Base-by-base conservation (phyloP, 2,329 filamentous ascomycete species). In the Ustulina deusta region DNA sequence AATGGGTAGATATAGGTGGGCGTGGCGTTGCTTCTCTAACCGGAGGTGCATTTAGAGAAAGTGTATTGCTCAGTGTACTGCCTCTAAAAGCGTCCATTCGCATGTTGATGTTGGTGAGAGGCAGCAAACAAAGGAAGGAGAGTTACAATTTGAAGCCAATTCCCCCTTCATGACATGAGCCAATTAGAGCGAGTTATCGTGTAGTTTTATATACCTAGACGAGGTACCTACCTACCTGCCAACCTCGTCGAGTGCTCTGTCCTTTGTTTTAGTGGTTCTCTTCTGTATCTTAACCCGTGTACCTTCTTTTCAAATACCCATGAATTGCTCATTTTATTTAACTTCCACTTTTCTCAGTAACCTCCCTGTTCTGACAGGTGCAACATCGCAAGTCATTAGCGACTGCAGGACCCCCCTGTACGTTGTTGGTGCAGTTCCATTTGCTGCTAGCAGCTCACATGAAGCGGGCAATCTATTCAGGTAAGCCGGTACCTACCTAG, bases 401-500 rank as follows among this genome's bases (percentile, higher is more conserved):
- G 11, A 40, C 17, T 51, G 54, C 13, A 59, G 52, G 42, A 7
- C 7, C 13, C 38, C 29, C 46, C 36, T 38, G 40, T 44, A 44
- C 7, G n/a, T n/a, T n/a, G n/a, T n/a, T n/a, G n/a, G n/a, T n/a
- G n/a, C n/a, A n/a, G n/a, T n/a, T n/a, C n/a, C n/a, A n/a, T n/a
- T n/a, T n/a, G n/a, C n/a, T 40, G 38, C 13, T 27, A 25, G 40
- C 7, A 44, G 15, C 11, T n/a, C n/a, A 32, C 2, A 4, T 44
- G 7, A 58, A 67, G 40, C 13, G 25, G 17, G n/a, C 11, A 49
- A 3, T 29, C 22, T 6, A 15, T 32, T 27, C n/a, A 64, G 51
- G 48, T 40, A 46, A 56, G 58, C 60, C 32, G 59, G 59, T 66
- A 55, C 48, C 52, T 67, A 58, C 55, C 48, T 55, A 13, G 5